phyloP scores from a whole-genome alignment of 345 rosid species.

The Ceriops tagal region DNA sequence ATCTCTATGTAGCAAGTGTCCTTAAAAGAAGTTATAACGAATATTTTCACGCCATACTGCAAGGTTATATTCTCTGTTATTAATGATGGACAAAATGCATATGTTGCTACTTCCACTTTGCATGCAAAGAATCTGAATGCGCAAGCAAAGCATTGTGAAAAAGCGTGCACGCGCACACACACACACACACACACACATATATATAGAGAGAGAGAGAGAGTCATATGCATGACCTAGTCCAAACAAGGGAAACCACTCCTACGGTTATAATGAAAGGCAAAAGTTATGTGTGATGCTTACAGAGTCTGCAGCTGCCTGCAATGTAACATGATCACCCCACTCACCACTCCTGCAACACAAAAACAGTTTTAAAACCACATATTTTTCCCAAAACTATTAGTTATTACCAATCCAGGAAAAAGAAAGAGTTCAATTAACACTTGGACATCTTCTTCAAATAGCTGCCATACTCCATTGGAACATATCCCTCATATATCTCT shows the following conservation, averaged over 20 bases:
- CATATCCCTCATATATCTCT: conserved; percentile 68
- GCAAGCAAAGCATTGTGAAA: neutral
- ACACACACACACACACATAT: too few relatives aligned
- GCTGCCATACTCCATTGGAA: conserved; percentile 73
- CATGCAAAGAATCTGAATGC: neutral
- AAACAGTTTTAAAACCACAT: conserved; percentile 17
- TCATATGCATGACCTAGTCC: neutral
- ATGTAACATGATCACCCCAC: conserved; percentile 70
- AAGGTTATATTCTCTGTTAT: conserved; percentile 9
- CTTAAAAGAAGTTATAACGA: conserved; percentile 82
- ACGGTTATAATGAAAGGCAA: neutral
- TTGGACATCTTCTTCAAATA: conserved; percentile 69
- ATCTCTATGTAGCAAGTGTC: conserved; percentile 87
- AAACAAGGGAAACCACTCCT: neutral
- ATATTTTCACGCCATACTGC: conserved; percentile 73
- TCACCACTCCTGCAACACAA: conserved; percentile 54
- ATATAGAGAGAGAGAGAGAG: too few relatives aligned
- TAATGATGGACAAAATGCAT: conserved; percentile 1
- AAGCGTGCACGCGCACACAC: neutral
- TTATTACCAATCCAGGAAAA: neutral
- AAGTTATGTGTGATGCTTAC: conserved; percentile 28
- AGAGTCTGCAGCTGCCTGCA: conserved; percentile 77
- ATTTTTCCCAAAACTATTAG: conserved; percentile 4
- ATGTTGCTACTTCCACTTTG: neutral
- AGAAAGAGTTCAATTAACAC: conserved; percentile 30